Evolutionary conservation across 148 eudicot genomes (phyloP).

Genomic region (Pouteria glomerata): DNA sequence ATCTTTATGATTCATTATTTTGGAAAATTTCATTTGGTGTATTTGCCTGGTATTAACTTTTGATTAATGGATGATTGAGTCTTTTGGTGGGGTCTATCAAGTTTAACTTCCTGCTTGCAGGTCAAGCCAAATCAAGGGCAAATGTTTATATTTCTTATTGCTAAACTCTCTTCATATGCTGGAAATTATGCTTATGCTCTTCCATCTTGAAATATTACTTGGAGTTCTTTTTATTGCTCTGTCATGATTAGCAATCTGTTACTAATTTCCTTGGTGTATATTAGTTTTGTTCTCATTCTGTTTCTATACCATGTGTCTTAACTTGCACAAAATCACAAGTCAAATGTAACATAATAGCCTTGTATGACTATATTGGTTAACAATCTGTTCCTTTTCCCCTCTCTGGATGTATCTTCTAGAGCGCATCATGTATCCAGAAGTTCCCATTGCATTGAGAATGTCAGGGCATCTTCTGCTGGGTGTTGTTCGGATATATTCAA

Average conservation of each 20-base stretch:
- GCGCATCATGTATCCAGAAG: conserved; percentile 73
- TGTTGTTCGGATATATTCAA: conserved; percentile 81
- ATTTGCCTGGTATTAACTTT: background rate
- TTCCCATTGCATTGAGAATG: conserved; percentile 90
- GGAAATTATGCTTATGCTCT: background rate
- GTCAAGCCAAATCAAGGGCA: background rate
- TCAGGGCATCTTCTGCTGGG: conserved; percentile 88
- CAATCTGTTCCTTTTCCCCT: background rate
- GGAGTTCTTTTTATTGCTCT: background rate
- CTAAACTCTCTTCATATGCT: background rate
- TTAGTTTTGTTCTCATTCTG: background rate
- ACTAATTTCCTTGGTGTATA: background rate
- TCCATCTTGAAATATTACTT: background rate
- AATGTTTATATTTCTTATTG: background rate
- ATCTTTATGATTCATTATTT: background rate
- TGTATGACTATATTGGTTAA: background rate
- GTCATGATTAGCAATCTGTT: background rate
- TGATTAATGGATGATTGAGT: background rate
- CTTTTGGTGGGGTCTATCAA: background rate
- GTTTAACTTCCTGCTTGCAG: background rate
- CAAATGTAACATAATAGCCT: background rate
- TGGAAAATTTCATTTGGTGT: background rate
- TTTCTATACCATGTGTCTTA: background rate
- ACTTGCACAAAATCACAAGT: background rate
- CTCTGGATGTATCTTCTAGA: conserved; percentile 36